phyloP scores from a whole-genome alignment of 169 alveolate species.

The Babesia bovis region DNA sequence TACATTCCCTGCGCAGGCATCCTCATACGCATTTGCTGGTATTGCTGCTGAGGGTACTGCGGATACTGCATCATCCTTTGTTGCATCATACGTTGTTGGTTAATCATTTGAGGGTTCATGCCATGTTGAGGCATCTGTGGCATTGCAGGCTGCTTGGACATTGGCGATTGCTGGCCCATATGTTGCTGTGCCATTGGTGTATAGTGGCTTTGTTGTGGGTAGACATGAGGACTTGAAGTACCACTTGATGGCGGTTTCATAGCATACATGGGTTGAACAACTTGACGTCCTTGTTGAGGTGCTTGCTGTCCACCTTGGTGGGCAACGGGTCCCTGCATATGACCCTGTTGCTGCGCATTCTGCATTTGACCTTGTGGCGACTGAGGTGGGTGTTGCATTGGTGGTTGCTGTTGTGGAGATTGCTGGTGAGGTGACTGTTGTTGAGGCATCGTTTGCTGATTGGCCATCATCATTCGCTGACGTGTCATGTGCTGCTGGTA shows the following conservation, averaged over 20 bases:
- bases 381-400: neutral
- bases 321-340: neutral
- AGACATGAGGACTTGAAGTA: conserved; percentile 58
- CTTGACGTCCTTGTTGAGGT: conserved; percentile 14
- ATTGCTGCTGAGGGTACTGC: conserved; percentile 37
- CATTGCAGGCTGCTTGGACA: conserved; percentile 41
- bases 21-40: conserved; percentile 37
- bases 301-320: conserved; percentile 12
- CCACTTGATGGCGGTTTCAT: conserved; percentile 49
- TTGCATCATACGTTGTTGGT: conserved; percentile 29
- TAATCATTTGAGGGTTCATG: conserved; percentile 47
- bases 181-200: conserved; percentile 22
- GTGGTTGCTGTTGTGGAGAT: conserved; percentile 2
- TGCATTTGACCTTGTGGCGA: conserved; percentile 3
- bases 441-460: conserved; percentile 11
- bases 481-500: conserved; percentile 32
- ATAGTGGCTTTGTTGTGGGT: conserved; percentile 49
- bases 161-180: conserved; percentile 50
- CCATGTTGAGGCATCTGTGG: conserved; percentile 37
- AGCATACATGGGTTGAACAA: conserved; percentile 53
- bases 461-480: conserved; percentile 61
- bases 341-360: conserved; percentile 1
- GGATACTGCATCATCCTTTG: conserved; percentile 28
- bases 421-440: conserved; percentile 10
- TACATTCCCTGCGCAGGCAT: conserved; percentile 33